Percentiles rank a stretch among this genome's conserved stretches.
phyloP scores from a whole-genome alignment of 2,329 filamentous ascomycete species.

The Lachnellula willkommii region DNA sequence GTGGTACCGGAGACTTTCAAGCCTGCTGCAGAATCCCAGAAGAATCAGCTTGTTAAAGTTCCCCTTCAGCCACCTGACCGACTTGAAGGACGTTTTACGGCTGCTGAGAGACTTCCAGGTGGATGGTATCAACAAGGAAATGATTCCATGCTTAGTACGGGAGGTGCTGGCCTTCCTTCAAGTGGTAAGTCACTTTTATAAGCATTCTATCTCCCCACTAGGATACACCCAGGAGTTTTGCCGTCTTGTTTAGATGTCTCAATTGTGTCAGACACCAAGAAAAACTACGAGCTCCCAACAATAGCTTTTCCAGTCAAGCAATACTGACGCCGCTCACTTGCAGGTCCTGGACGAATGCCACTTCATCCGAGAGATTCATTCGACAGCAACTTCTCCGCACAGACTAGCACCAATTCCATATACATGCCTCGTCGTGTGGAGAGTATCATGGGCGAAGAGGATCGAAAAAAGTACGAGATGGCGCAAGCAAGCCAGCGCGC shows the following conservation, averaged over 20 bases:
- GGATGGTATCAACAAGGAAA: constrained; percentile 67
- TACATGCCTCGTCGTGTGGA: constrained; percentile 57
- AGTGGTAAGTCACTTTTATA: neutral
- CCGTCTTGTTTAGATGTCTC: neutral
- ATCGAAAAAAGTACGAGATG: constrained; percentile 66
- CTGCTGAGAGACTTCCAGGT: constrained; percentile 60
- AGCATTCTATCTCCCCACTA: neutral
- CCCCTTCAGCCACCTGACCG: constrained; percentile 67
- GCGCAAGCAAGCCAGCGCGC: constrained; percentile 51
- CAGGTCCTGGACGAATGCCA: constrained; percentile 24
- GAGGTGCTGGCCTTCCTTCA: constrained; percentile 35
- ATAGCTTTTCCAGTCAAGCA: neutral
- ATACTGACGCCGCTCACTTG: neutral
- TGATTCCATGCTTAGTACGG: constrained; percentile 57
- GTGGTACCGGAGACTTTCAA: constrained; percentile 82
- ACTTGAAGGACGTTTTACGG: constrained; percentile 73
- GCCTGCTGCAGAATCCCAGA: constrained; percentile 49
- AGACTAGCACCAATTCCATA: constrained; percentile 54
- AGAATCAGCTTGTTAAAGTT: constrained; percentile 41
- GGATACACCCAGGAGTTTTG: neutral
- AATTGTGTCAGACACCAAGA: neutral
- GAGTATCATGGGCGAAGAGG: constrained; percentile 72
- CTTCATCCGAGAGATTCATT: constrained; percentile 57
- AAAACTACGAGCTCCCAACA: neutral
- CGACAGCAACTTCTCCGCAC: constrained; percentile 58